phyloP scores from a whole-genome alignment of 1,139 yeast species.

The Yamadazyma diddensiae region DNA sequence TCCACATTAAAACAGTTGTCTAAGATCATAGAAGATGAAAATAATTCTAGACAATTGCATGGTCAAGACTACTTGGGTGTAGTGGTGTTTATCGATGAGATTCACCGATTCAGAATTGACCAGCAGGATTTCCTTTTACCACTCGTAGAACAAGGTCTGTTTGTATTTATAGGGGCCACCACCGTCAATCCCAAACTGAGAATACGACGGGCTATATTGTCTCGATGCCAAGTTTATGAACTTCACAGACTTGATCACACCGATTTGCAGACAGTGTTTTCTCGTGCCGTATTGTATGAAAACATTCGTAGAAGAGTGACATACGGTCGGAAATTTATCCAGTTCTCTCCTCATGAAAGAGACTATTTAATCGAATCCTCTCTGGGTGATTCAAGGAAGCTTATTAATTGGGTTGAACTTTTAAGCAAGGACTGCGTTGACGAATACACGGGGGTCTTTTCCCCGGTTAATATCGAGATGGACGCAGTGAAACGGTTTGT shows the following conservation, averaged over 20 bases:
- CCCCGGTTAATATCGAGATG: slow-evolving; percentile 2
- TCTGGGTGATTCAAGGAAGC: slow-evolving; percentile 31
- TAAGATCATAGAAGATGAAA: slow-evolving; percentile 22
- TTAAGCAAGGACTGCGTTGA: slow-evolving; percentile 7
- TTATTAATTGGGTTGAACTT: slow-evolving; percentile 20
- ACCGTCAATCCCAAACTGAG: slow-evolving; percentile 31
- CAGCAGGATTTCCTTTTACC: slow-evolving; percentile 46
- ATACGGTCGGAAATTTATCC: slow-evolving; percentile 5
- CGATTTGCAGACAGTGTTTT: slow-evolving; percentile 23
- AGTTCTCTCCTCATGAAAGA: slow-evolving; percentile 2
- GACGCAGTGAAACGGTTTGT: background rate
- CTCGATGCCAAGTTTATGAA: slow-evolving; percentile 40
- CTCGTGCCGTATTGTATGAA: slow-evolving; percentile 26
- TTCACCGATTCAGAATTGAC: slow-evolving; percentile 36
- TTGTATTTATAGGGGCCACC: slow-evolving; percentile 47
- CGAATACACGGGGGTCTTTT: slow-evolving; percentile 3
- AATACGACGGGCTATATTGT: slow-evolving; percentile 36
- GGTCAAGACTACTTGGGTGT: slow-evolving; percentile 20
- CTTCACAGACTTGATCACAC: slow-evolving; percentile 17
- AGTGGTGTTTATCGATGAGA: slow-evolving; percentile 43
- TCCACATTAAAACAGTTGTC: slow-evolving; percentile 27
- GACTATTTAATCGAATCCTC: slow-evolving; percentile 5
- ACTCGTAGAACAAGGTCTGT: slow-evolving; percentile 37
- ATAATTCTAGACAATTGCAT: slow-evolving; percentile 16
- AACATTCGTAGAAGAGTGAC: slow-evolving; percentile 24